Conservation (phyloP, 495 filamentous ascomycete species). For the Lindgomyces ingoldianus region DNA sequence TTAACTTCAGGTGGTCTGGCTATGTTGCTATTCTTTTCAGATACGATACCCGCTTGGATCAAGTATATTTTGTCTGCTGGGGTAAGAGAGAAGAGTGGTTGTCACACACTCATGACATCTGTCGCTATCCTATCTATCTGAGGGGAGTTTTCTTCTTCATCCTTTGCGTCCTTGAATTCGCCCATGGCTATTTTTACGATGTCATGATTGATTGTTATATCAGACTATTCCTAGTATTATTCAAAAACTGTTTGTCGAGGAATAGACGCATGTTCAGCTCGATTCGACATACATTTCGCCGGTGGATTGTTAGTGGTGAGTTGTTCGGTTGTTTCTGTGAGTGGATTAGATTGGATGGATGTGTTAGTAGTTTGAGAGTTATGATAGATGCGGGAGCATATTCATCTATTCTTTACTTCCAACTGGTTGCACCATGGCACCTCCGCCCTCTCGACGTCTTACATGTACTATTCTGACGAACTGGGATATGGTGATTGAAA, state of each 20-base stretch:
- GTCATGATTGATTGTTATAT: not conserved
- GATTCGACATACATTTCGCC: too few relatives aligned
- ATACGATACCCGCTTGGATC: conserved; percentile 13
- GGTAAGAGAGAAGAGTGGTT: not conserved
- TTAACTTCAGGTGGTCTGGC: not conserved
- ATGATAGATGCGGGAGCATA: not conserved
- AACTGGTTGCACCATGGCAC: not conserved
- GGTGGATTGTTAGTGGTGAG: not conserved
- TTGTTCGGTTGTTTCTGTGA: not conserved
- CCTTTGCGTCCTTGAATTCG: not conserved
- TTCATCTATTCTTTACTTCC: not conserved
- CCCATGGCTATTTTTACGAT: not conserved
- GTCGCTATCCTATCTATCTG: not conserved
- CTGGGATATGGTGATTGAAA: too few relatives aligned
- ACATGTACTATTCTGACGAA: not conserved
- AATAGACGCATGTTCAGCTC: too few relatives aligned
- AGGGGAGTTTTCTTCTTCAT: not conserved
- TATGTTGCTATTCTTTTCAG: not conserved
- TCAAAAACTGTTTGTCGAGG: too few relatives aligned
- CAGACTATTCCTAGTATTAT: not conserved
- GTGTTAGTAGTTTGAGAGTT: not conserved
- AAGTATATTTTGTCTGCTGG: not conserved
- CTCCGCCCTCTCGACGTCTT: not conserved
- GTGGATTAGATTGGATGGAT: not conserved
- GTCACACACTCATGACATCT: not conserved